These are phyloP conservation scores for Whalleya microplaca DNA, from an alignment of 2,329 filamentous ascomycete species.

Conservation along the genomic window DNA sequence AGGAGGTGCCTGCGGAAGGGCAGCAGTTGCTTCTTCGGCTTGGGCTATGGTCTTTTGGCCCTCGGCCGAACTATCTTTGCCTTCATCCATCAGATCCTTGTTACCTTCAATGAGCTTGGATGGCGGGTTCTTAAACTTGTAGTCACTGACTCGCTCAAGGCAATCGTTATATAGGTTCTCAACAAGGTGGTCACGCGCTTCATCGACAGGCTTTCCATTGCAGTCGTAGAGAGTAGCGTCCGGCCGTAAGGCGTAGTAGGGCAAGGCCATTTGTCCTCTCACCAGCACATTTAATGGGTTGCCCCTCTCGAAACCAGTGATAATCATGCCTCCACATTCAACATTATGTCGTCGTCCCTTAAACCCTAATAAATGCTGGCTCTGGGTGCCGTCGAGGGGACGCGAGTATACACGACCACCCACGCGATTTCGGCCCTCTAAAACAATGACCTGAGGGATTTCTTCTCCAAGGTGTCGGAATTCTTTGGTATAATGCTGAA, in stretches of 20 bases:
- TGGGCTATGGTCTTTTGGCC: constrained; percentile 73
- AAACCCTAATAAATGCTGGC: constrained; percentile 53
- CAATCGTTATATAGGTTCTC: constrained; percentile 96
- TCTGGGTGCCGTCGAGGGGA: constrained; percentile 62
- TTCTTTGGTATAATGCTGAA: constrained; percentile 74
- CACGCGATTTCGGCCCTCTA: constrained; percentile 86
- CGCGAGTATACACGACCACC: constrained; percentile 94
- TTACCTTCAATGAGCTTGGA: constrained; percentile 80
- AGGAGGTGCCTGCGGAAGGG: constrained; percentile 58
- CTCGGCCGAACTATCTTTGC: constrained; percentile 75
- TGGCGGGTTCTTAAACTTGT: constrained; percentile 76
- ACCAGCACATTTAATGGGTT: constrained; percentile 93
- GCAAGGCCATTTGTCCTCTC: constrained; percentile 84
- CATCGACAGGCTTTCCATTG: constrained; percentile 77
- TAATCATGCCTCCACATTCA: constrained; percentile 97
- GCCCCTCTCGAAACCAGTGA: constrained; percentile 93
- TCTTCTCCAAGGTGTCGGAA: constrained; percentile 68
- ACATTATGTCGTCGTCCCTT: constrained; percentile 73
- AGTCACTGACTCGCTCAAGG: constrained; percentile 86
- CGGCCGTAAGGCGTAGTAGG: constrained; percentile 80
- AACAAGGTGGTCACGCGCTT: constrained; percentile 76
- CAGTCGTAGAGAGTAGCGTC: constrained; percentile 89
- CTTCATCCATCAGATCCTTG: constrained; percentile 77
- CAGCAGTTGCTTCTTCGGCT: constrained; percentile 70
- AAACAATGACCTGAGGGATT: constrained; percentile 73